Evolutionary conservation across 257 asterid species (phyloP).

Genomic region (Anisodus acutangulus): DNA sequence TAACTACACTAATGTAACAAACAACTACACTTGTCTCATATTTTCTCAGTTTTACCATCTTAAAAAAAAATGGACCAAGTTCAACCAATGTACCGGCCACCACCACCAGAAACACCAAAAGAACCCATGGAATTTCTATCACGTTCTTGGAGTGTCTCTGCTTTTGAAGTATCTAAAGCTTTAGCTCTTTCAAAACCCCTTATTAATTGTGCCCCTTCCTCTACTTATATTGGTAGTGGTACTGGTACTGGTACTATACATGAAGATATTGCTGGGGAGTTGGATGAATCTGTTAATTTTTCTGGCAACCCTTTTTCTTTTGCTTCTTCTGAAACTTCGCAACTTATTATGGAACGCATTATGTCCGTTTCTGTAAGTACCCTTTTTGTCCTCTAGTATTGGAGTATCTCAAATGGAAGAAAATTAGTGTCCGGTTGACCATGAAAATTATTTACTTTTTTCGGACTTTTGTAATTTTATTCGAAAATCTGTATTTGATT

Average conservation of each 20-base stretch:
- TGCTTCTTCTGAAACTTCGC: slow-evolving; percentile 83
- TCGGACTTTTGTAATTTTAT: too few species aligned
- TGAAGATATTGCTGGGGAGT: slow-evolving; percentile 63
- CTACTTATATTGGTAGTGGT: slow-evolving; percentile 31
- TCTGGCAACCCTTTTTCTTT: slow-evolving; percentile 89
- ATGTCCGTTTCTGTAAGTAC: slow-evolving; percentile 96
- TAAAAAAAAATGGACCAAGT: slow-evolving; percentile 60
- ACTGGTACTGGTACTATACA: slow-evolving; percentile 50
- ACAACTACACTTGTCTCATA: neutral
- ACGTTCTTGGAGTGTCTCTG: slow-evolving; percentile 93
- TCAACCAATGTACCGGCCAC: slow-evolving; percentile 63
- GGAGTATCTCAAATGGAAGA: too few species aligned
- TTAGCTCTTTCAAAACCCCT: slow-evolving; percentile 49
- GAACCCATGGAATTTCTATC: slow-evolving; percentile 98
- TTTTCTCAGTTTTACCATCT: neutral
- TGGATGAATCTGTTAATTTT: slow-evolving; percentile 56
- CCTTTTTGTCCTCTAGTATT: neutral
- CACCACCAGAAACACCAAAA: slow-evolving; percentile 85
- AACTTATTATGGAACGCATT: slow-evolving; percentile 92
- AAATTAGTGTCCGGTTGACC: too few species aligned
- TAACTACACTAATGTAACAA: neutral
- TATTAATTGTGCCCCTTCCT: neutral
- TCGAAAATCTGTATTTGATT: too few species aligned
- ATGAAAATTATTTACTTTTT: too few species aligned
- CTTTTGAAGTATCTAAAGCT: slow-evolving; percentile 77